Evolutionary conservation across 2,329 filamentous ascomycete genomes (phyloP).

Genomic region (Apiospora saccharicola): DNA sequence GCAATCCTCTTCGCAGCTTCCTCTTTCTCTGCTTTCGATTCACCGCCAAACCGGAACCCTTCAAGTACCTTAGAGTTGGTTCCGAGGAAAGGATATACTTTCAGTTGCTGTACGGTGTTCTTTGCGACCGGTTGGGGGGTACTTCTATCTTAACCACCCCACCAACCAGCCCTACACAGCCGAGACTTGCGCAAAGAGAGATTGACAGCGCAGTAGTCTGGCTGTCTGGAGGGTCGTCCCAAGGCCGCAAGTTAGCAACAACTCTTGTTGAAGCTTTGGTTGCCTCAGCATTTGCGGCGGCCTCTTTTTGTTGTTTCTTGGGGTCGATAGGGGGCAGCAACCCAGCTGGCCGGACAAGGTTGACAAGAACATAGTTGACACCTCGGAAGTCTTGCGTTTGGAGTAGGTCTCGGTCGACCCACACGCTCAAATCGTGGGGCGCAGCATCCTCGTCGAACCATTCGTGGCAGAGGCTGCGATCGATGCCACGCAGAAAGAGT

Average conservation of each 20-base stretch:
- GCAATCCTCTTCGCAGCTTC: slow-evolving; percentile 76
- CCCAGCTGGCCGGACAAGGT: slow-evolving; percentile 84
- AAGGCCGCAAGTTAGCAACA: slow-evolving; percentile 76
- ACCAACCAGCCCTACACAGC: slow-evolving; percentile 77
- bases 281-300: slow-evolving; percentile 62
- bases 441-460: slow-evolving; percentile 78
- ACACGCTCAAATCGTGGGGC: slow-evolving; percentile 72
- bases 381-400: slow-evolving; percentile 76
- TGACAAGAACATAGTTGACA: slow-evolving; percentile 79
- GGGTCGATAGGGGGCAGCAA: slow-evolving; percentile 76
- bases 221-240: slow-evolving; percentile 87
- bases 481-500: slow-evolving; percentile 82
- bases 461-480: slow-evolving; percentile 71
- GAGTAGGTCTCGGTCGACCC: slow-evolving; percentile 83
- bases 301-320: slow-evolving; percentile 71
- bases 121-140: slow-evolving; percentile 75
- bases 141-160: slow-evolving; percentile 88
- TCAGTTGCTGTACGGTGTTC: slow-evolving; percentile 70
- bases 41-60: slow-evolving; percentile 85
- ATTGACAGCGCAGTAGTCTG: slow-evolving; percentile 82
- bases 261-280: slow-evolving; percentile 70
- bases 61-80: slow-evolving; percentile 62
- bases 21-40: slow-evolving; percentile 83
- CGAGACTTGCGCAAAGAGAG: slow-evolving; percentile 76
- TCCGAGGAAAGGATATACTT: slow-evolving; percentile 80